Percentiles rank a stretch among this genome's conserved stretches.
phyloP scores from a whole-genome alignment of 768 basidiomycete species.

The Antrodiella citrinella region DNA sequence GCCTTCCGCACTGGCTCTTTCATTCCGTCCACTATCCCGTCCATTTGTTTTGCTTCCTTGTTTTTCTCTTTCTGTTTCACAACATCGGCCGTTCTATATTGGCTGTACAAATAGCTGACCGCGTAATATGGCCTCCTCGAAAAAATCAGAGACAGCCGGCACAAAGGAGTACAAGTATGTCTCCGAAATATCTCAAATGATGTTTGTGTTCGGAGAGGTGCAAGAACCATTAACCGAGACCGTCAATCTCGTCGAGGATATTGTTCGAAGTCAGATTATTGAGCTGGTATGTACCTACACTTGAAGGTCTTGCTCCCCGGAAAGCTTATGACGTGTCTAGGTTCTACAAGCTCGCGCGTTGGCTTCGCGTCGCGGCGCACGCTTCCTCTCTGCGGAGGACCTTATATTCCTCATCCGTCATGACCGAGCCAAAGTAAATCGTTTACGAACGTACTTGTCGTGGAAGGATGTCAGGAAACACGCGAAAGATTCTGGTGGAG shows the following conservation, averaged over 20 bases:
- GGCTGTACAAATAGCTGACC: no score
- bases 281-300: constrained; percentile 66
- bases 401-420: constrained; percentile 94
- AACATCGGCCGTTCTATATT: no score
- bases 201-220: constrained; percentile 97
- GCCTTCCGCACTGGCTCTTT: no score
- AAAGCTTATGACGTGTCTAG: no score
- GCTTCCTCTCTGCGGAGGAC: constrained; percentile 87
- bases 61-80: no score
- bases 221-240: constrained; percentile 85
- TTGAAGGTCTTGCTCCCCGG: no score
- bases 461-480: constrained; percentile 98
- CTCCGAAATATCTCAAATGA: constrained; percentile 94
- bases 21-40: no score
- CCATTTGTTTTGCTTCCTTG: no score
- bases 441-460: constrained; percentile 84
- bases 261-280: constrained; percentile 82
- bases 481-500: constrained; percentile 84
- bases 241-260: constrained; percentile 91
- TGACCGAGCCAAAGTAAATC: constrained; percentile 89
- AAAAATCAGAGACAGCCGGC: constrained; percentile 13
- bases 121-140: constrained; percentile 12
- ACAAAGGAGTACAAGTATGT: constrained; percentile 76
- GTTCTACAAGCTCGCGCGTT: constrained; percentile 85
- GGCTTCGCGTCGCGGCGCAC: constrained; percentile 74